Base-by-base conservation (phyloP, 192 early-diverging fungal genomes). In the Cetraspora pellucida region DNA sequence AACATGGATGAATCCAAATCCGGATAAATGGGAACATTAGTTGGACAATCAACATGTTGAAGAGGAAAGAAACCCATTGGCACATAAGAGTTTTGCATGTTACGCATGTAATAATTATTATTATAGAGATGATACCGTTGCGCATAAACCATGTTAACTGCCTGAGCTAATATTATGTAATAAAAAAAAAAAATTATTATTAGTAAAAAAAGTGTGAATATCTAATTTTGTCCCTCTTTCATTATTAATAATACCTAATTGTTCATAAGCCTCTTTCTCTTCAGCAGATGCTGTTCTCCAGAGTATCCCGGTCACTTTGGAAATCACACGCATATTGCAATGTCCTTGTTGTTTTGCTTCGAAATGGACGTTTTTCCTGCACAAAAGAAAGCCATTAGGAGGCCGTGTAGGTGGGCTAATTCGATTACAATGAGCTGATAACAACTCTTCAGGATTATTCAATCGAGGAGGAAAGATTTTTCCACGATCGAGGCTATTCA, bases 371-470 rank as follows among this genome's bases (percentile, higher is more conserved):
- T 54, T 54, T 16, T 54, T 54, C 16, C 50, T 54, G 16, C 50
- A 54, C 5, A 54, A 4, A 19, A 54, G 19, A n/a, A 54, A 54
- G 4, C 50, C 50, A 13, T 54, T 54, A 54, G 50, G 50, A 0
- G 50, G 50, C 16, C 50, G 50, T 4, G 50, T 54, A 54, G 50
- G 50, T 16, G 50, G 50, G 19, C 19, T 54, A n/a, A 54, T 54
- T n/a, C 50, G 13, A 14, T 54, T 54, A 54, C 19, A 54, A 14
- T 14, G 50, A 54, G 11, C 50, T 5, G 50, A 54, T 64, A 64
- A 28, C 19, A 64, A 37, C 19, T 64, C 28, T 64, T 64, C 61
- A 10, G 61, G 61, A 64, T 64, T 64, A 11, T 64, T 64, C 1
- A 37, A 64, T 16, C 19, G 31, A 37, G 61, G 61, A 0, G 61